Evolutionary conservation across 495 filamentous ascomycete genomes (phyloP).

Genomic region (Tuber umbilicatum): DNA sequence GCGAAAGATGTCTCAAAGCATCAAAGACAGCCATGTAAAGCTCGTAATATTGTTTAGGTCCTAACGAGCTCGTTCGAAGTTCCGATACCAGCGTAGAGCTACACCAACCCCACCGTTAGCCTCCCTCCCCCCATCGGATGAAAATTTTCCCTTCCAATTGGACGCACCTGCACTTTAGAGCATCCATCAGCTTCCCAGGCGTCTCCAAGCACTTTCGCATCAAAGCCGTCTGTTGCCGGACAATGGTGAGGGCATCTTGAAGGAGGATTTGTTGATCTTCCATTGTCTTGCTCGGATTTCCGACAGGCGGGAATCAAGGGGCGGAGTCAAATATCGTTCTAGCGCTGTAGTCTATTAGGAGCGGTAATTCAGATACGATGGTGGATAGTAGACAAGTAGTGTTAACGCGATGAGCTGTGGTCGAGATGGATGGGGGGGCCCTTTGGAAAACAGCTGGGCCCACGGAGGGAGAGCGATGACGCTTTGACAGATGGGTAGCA

Average conservation of each 20-base stretch:
- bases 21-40: slow-evolving; percentile 99
- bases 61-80: slow-evolving; percentile 86
- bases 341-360: slow-evolving; percentile 1
- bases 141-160: slow-evolving; percentile 14
- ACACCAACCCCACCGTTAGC: slow-evolving; percentile 12
- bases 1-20: slow-evolving; percentile 89
- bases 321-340: neutral
- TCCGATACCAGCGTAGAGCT: slow-evolving; percentile 97
- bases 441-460: neutral
- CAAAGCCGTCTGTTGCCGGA: slow-evolving; percentile 87
- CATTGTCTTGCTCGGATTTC: slow-evolving; percentile 11
- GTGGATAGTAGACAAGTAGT: neutral
- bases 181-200: slow-evolving; percentile 98
- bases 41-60: slow-evolving; percentile 98
- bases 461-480: slow-evolving; percentile 16
- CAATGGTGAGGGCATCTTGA: slow-evolving; percentile 91
- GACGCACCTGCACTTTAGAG: slow-evolving; percentile 93
- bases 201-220: slow-evolving; percentile 98
- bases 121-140: neutral
- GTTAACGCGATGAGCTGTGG: neutral
- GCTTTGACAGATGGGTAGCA: slow-evolving; percentile 22
- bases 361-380: slow-evolving; percentile 3
- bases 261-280: slow-evolving; percentile 51
- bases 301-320: neutral
- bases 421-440: slow-evolving; percentile 4